Percentiles rank a stretch among this genome's conserved stretches.
Evolutionary conservation across 345 rosid species (phyloP).

Genomic region (Nephelium lappaceum): DNA sequence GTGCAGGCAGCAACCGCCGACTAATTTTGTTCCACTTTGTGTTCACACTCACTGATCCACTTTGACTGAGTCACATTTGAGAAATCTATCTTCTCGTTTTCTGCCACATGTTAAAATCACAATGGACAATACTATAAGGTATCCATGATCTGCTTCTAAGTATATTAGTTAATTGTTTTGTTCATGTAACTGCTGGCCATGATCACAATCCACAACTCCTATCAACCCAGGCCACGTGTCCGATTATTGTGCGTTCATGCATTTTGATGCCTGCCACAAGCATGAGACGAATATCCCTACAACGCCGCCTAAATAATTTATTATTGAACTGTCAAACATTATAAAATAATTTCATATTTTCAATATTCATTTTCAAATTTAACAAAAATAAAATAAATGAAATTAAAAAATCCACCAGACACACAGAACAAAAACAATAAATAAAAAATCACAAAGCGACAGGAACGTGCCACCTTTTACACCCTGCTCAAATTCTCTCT

Average conservation of each 20-base stretch:
- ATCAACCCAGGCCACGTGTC: background rate
- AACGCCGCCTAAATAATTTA: background rate
- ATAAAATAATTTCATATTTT: background rate
- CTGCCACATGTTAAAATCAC: background rate
- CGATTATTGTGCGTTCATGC: too few relatives aligned
- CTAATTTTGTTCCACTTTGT: background rate
- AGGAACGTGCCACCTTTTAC: slow-evolving; percentile 20
- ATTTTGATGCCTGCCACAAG: too few relatives aligned
- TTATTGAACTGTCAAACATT: background rate
- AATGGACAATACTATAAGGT: background rate
- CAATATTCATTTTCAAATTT: background rate
- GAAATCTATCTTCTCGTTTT: background rate
- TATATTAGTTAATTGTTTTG: background rate
- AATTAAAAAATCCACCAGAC: background rate
- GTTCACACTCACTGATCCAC: background rate
- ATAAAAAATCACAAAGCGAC: background rate
- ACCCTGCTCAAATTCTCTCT: slow-evolving; percentile 7
- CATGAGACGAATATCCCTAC: background rate
- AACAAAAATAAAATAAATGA: background rate
- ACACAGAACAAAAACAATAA: background rate
- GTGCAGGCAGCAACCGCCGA: too few relatives aligned
- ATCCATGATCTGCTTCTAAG: background rate
- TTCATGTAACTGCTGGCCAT: background rate
- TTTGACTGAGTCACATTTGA: background rate
- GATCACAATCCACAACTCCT: background rate